phyloP scores from a whole-genome alignment of 495 filamentous ascomycete genomes.

The Entonaema liquescens region DNA sequence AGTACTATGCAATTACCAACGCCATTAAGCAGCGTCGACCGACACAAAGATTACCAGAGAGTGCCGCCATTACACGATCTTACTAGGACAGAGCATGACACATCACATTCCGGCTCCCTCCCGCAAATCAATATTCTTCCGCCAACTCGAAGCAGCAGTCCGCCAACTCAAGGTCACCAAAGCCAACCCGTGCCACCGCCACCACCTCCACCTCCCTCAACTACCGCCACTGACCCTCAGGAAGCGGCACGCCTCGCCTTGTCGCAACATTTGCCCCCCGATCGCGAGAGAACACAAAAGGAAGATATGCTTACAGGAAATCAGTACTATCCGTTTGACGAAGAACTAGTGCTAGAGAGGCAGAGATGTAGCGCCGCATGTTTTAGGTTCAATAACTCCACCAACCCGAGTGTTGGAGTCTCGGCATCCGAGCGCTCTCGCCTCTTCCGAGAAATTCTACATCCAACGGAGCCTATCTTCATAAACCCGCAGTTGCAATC shows the following conservation, averaged over 20 bases:
- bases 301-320: conserved; percentile 94
- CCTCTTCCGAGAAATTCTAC: conserved; percentile 77
- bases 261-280: conserved; percentile 58
- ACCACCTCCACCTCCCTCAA: conserved; percentile 42
- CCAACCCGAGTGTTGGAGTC: conserved; percentile 78
- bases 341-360: conserved; percentile 83
- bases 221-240: conserved; percentile 56
- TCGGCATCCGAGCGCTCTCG: conserved; percentile 81
- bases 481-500: conserved; percentile 58
- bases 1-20: conserved; percentile 58
- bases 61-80: conserved; percentile 64
- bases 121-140: conserved; percentile 58
- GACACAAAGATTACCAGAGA: conserved; percentile 61
- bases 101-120: conserved; percentile 45
- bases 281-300: conserved; percentile 72
- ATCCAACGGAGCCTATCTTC: conserved; percentile 59
- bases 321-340: conserved; percentile 78
- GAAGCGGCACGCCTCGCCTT: conserved; percentile 68
- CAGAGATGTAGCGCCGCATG: conserved; percentile 85
- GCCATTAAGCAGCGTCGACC: conserved; percentile 43
- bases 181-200: conserved; percentile 40
- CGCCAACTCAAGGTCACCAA: conserved; percentile 42
- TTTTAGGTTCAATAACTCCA: conserved; percentile 89
- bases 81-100: conserved; percentile 57
- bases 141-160: conserved; percentile 57